These are phyloP conservation scores for Candida tibetensis DNA, from an alignment of 805 yeast genomes.

Conservation along the genomic window DNA sequence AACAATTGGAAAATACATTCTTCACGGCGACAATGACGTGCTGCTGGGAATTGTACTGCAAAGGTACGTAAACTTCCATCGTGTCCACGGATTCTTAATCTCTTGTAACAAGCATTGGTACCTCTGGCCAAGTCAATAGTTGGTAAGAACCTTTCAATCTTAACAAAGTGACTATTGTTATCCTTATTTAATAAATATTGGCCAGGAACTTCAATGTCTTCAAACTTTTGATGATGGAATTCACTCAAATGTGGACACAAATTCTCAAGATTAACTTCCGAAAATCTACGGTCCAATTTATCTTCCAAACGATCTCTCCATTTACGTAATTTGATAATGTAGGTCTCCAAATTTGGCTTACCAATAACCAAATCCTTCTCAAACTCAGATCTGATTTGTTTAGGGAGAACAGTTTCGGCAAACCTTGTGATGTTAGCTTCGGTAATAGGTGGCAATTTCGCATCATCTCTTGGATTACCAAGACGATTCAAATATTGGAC, in stretches of 20 bases:
- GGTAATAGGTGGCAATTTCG: constrained; percentile 84
- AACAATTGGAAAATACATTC: constrained; percentile 91
- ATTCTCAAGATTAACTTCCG: constrained; percentile 78
- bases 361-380: constrained; percentile 85
- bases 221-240: constrained; percentile 97
- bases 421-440: constrained; percentile 84
- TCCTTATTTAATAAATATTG: constrained; percentile 89
- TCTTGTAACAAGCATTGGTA: constrained; percentile 83
- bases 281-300: constrained; percentile 80
- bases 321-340: constrained; percentile 74
- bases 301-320: constrained; percentile 95
- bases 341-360: constrained; percentile 85
- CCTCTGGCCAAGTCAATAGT: constrained; percentile 86
- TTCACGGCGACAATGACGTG: constrained; percentile 94
- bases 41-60: constrained; percentile 97
- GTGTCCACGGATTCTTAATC: constrained; percentile 86
- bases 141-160: constrained; percentile 90
- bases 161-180: constrained; percentile 83
- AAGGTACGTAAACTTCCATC: constrained; percentile 91
- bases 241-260: constrained; percentile 93
- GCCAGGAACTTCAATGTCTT: constrained; percentile 96
- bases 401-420: constrained; percentile 90
- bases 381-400: constrained; percentile 83
- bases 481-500: constrained; percentile 84
- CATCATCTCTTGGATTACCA: constrained; percentile 84